phyloP scores from a whole-genome alignment of 2,329 filamentous ascomycete genomes.

The Aschersonia sp. region DNA sequence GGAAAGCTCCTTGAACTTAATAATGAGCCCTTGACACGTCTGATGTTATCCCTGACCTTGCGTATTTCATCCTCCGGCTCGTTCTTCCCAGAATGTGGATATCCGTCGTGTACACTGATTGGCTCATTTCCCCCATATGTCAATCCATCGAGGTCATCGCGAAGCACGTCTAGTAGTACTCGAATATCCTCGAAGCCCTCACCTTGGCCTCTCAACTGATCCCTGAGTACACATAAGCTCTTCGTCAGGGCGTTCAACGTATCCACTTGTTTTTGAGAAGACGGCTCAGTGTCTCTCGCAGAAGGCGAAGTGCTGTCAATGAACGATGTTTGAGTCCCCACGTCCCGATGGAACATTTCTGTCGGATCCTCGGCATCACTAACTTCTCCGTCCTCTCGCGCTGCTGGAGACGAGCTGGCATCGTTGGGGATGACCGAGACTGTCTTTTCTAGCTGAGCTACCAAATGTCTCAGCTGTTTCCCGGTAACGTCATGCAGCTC shows the following conservation, averaged over 20 bases:
- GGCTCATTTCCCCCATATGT: conserved; percentile 29
- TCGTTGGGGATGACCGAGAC: conserved; percentile 46
- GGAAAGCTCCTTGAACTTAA: conserved; percentile 64
- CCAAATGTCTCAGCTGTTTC: conserved; percentile 28
- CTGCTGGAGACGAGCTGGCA: conserved; percentile 4
- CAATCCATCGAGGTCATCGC: conserved; percentile 50
- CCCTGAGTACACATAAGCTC: conserved; percentile 25
- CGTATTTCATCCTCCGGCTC: conserved; percentile 58
- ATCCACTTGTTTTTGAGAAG: conserved; percentile 23
- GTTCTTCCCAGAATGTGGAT: conserved; percentile 26
- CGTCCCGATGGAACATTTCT: conserved; percentile 69
- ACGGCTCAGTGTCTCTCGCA: conserved; percentile 9
- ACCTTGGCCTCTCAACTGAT: conserved; percentile 27
- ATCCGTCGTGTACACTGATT: conserved; percentile 23
- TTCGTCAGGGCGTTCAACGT: conserved; percentile 27
- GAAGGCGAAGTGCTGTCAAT: conserved; percentile 6
- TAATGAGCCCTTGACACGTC: conserved; percentile 65
- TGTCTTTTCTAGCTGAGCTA: conserved; percentile 35
- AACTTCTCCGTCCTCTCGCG: conserved; percentile 14
- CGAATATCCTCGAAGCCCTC: conserved; percentile 36
- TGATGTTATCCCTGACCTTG: conserved; percentile 58
- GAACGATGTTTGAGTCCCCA: conserved; percentile 60
- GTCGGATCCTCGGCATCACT: conserved; percentile 49
- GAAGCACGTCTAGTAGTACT: conserved; percentile 40
- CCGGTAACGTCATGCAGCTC: conserved; percentile 36